Base-by-base conservation (phyloP, 2,329 filamentous ascomycete genomes). In the Xylaria sp. region DNA sequence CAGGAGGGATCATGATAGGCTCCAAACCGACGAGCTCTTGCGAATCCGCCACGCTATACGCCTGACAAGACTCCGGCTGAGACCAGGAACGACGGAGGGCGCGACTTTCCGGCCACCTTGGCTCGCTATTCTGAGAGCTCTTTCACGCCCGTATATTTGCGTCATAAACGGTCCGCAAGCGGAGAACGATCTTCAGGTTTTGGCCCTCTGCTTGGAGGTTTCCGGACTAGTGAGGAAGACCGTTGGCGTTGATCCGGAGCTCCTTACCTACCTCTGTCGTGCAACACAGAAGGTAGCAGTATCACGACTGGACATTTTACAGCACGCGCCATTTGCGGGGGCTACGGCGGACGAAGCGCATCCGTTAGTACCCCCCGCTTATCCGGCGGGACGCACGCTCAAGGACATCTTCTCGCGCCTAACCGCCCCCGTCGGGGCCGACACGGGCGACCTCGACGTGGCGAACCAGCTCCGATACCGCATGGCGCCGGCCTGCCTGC, bases 401-500 rank as follows among this genome's bases (percentile, higher is more conserved):
- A 62, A 57, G 21, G 29, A 29, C 1, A 54, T 53, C 7, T 71
- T 70, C 38, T 48, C 57, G 48, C 20, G 56, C 18, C 39, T 76
- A 4, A 66, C 61, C 11, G 60, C 59, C 38, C 50, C 73, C 2
- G 51, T 69, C 38, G 38, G 41, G 26, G 47, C 42, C 37, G 5
- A 41, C 50, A 26, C 41, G 21, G 47, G 52, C 17, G 37, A 47
- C 13, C 54, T 72, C 55, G 70, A 45, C 47, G 53, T 50, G 0
- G 60, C 63, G 11, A 50, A 53, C 6, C 29, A 57, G 7, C 68
- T 80, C 1, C 70, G 78, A 7, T 70, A 75, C 37, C 67, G 74
- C 11, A 72, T 86, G 9, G 68, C 69, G 8, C 77, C 80, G 6
- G 70, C 71, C 18, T 70, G 78, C 37, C 65, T 84, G 1, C 83